Base-by-base conservation (phyloP, 1,139 yeast species). In the Candida tropicalis region DNA sequence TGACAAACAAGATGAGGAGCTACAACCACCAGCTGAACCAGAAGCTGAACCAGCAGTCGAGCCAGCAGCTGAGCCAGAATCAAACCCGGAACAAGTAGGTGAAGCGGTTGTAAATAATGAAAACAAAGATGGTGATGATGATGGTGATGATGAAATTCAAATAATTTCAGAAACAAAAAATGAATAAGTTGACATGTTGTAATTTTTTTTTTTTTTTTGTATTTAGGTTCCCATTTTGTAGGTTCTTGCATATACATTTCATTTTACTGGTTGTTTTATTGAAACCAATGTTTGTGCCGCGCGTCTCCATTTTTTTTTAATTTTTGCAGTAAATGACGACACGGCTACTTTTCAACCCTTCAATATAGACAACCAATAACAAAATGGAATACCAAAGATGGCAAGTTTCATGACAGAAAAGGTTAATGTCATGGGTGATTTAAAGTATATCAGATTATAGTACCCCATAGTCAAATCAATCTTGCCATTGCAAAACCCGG, bases 131-230 rank as follows among this genome's bases (percentile, higher is more conserved):
- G n/a, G n/a, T 20, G 41, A 31, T n/a, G 26, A 15, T 6, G 33
- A 33, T 13, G 34, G 15, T 9, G 35, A 28, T n/a, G 34, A 40
- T n/a, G 35, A 32, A 13, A 20, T 15, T 16, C 28, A 32, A 26
- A 18, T 32, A 15, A 34, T 33, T 10, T 16, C 24, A 17, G 33
- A 32, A 32, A 17, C 13, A 24, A 23, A 13, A 11, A 12, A 2
- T 11, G 10, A 6, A 33, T 31, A 15, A 13, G 28, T 26, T n/a
- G n/a, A 4, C 13, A 26, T 26, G 4, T 26, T 29, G 33, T 16
- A 16, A 29, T 35, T 35, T 7, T 24, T 5, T 15, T 24, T 35
- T 24, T 13, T 24, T 35, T 20, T 20, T 20, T 33, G 6, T 27
- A 3, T 27, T 12, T 27, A 20, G n/a, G n/a, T n/a, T n/a, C n/a